Base-by-base conservation (phyloP, 441 rosid genomes). In the Omphalea diandra region DNA sequence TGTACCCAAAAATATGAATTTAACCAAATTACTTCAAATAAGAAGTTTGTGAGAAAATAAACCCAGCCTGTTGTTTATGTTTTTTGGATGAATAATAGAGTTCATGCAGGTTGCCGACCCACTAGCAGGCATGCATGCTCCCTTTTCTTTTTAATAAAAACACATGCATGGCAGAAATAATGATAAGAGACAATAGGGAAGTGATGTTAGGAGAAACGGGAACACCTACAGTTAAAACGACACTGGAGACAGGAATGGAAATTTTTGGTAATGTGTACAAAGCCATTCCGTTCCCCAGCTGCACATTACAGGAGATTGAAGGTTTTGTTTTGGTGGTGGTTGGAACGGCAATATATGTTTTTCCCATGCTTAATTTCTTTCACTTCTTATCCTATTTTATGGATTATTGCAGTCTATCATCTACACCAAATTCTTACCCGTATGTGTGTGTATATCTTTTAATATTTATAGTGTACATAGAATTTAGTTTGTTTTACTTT, bases 311-410 rank as follows among this genome's bases (percentile, higher is more conserved):
- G 57, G 41, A 64, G 67, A 74, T 61, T 73, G 79, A 69, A 73
- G 77, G 33, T 65, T 77, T 75, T 75, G 82, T 68, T 76, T 79
- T 85, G 88, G 78, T 69, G 79, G 87, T 87, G 80, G 87, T 85
- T 83, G 89, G 80, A 80, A 40, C 32, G 77, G 79, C 85, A 83
- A 40, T 53, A 3, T 49, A 71, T 73, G 80, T 64, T 77, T 68
- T 52, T 35, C 79, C 87, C 91, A 82, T 82, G 29, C 86, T 68
- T 57, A 43, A 11, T 69, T 38, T 7, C 72, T 71, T 78, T 14
- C 80, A 74, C 79, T 83, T 79, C 7, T 68, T 69, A 66, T 50
- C 43, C 52, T 61, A 31, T 24, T 35, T 52, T 43, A 8, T 63
- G 46, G 46, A 7, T 15, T 47, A 53, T 35, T 44, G 44, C 44